These are phyloP conservation scores for Phaffomyces antillensis DNA, from an alignment of 805 yeast genomes.

Conservation along the genomic window DNA sequence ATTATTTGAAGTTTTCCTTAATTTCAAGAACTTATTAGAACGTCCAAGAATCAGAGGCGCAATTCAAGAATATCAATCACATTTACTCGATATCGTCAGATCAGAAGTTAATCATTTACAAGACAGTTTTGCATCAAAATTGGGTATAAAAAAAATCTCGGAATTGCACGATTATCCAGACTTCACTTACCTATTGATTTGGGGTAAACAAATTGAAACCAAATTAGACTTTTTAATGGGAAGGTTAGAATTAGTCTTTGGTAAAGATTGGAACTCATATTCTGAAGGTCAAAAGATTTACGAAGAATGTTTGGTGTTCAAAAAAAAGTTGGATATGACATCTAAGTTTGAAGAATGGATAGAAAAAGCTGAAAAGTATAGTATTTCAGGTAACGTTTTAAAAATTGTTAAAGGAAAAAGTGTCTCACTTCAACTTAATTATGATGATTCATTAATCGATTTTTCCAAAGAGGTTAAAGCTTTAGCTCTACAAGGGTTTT, in stretches of 20 bases:
- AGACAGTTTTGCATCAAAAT: constrained; percentile 29
- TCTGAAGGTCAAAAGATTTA: constrained; percentile 63
- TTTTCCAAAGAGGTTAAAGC: constrained; percentile 49
- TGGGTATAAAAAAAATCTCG: constrained; percentile 30
- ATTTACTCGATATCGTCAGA: constrained; percentile 41
- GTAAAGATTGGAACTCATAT: constrained; percentile 52
- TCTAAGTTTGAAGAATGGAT: constrained; percentile 45
- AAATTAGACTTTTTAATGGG: constrained; percentile 35
- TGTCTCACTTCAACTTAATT: constrained; percentile 38
- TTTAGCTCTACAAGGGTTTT: constrained; percentile 42
- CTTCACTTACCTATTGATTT: constrained; percentile 38
- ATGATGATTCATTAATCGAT: constrained; percentile 36
- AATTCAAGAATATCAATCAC: constrained; percentile 50
- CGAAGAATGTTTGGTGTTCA: constrained; percentile 38
- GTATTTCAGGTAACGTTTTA: constrained; percentile 32
- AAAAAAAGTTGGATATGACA: constrained; percentile 39
- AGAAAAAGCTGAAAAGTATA: constrained; percentile 16
- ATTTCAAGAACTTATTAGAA: constrained; percentile 39
- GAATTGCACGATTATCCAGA: constrained; percentile 41
- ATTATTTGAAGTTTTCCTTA: constrained; percentile 44
- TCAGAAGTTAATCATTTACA: constrained; percentile 39
- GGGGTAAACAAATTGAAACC: constrained; percentile 45
- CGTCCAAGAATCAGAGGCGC: constrained; percentile 53
- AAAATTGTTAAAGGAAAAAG: constrained; percentile 25
- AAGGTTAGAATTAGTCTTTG: constrained; percentile 46